phyloP scores from a whole-genome alignment of 306 rosid species.

The Sophora flavescens region DNA sequence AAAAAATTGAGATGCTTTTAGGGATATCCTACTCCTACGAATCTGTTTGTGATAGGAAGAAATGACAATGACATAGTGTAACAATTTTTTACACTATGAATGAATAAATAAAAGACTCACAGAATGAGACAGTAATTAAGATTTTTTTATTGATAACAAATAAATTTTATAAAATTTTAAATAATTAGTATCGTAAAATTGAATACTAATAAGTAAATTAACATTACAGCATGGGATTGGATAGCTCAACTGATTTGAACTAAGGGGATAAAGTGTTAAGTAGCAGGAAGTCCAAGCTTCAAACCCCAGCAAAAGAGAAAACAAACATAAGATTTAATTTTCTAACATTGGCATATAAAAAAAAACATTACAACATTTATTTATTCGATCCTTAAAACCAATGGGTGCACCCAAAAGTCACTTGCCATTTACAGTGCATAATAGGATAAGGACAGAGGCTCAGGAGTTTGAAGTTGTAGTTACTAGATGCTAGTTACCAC shows the following conservation, averaged over 20 bases:
- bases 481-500: not conserved
- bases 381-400: not conserved
- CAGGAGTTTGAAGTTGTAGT: not conserved
- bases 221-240: not conserved
- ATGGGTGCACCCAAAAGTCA: not conserved
- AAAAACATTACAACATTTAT: too few relatives aligned
- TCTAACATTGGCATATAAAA: too few relatives aligned
- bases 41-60: not conserved
- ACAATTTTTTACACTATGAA: not conserved
- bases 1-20: slow-evolving; percentile 1
- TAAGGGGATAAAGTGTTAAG: too few relatives aligned
- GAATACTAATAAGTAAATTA: not conserved
- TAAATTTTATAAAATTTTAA: not conserved
- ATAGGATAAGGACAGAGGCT: not conserved
- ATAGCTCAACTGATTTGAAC: too few relatives aligned
- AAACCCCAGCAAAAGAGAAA: too few relatives aligned
- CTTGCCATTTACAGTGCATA: not conserved
- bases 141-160: not conserved
- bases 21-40: slow-evolving; percentile 10
- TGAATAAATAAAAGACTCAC: not conserved
- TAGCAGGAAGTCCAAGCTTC: too few relatives aligned
- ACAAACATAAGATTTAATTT: too few relatives aligned
- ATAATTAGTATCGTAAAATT: not conserved
- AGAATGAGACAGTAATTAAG: not conserved
- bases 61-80: slow-evolving; percentile 9